Conservation (phyloP, 2,329 filamentous ascomycete genomes). For the Exophiala sideris region DNA sequence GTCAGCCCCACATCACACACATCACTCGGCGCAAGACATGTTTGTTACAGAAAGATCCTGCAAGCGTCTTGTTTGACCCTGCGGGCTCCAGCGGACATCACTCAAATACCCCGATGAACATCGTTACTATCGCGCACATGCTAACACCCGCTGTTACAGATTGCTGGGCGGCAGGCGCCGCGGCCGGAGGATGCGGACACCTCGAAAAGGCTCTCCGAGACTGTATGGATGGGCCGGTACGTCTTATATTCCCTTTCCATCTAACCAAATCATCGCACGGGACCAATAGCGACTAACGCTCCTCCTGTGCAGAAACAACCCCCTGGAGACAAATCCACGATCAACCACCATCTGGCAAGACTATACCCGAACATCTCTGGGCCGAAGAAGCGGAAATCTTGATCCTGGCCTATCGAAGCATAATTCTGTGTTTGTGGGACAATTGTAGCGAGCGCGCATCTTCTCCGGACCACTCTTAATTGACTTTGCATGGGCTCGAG, state of each 20-base stretch:
- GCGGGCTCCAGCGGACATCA: not conserved
- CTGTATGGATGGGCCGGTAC: constrained; percentile 78
- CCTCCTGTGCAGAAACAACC: constrained; percentile 48
- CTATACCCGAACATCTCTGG: constrained; percentile 71
- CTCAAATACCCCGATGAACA: not conserved
- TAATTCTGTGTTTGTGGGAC: not conserved
- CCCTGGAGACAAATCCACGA: constrained; percentile 60
- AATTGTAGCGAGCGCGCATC: not conserved
- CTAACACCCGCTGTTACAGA: constrained; percentile 31
- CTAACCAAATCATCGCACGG: not conserved
- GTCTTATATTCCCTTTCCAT: constrained; percentile 36
- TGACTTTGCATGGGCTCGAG: not conserved
- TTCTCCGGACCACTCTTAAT: not conserved
- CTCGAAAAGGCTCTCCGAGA: constrained; percentile 60
- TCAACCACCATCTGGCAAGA: constrained; percentile 88
- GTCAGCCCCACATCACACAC: too few relatives aligned
- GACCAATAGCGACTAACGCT: constrained; percentile 8
- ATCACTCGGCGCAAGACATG: not conserved
- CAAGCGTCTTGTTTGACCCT: not conserved
- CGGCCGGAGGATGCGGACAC: constrained; percentile 55
- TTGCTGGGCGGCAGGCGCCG: constrained; percentile 41
- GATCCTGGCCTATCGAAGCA: constrained; percentile 32
- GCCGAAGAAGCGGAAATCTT: constrained; percentile 61
- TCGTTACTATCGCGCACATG: not conserved
- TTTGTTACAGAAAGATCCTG: not conserved